These are phyloP conservation scores for Moesziomyces sp. DNA, from an alignment of 1,284 basidiomycete genomes.

Conservation along the genomic window DNA sequence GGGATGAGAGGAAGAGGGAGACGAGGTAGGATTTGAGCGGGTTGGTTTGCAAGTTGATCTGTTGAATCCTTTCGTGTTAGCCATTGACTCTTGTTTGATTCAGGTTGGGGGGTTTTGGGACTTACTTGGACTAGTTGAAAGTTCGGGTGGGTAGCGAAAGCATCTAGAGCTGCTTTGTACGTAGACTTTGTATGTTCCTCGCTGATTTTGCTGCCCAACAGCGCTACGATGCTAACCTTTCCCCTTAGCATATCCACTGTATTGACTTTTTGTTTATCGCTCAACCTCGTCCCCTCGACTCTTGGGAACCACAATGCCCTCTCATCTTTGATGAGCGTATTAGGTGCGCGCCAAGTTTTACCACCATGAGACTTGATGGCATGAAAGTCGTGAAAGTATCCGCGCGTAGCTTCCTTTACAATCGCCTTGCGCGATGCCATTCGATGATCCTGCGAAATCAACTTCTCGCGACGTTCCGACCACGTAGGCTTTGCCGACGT, in stretches of 20 bases:
- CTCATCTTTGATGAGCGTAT: slow-evolving; percentile 76
- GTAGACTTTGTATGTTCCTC: slow-evolving; percentile 84
- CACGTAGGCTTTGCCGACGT: slow-evolving; percentile 75
- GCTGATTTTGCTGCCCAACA: slow-evolving; percentile 84
- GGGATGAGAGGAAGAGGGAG: slow-evolving; percentile 79
- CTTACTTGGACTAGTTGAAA: slow-evolving; percentile 80
- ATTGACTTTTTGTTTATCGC: slow-evolving; percentile 75
- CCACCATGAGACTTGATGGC: slow-evolving; percentile 84
- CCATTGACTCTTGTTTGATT: too few relatives aligned
- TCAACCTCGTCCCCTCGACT: slow-evolving; percentile 78
- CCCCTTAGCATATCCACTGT: slow-evolving; percentile 82
- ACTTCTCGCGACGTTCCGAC: slow-evolving; percentile 77
- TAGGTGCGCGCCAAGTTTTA: slow-evolving; percentile 93
- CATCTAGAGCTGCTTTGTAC: slow-evolving; percentile 74
- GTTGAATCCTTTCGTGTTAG: not conserved
- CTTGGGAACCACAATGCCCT: slow-evolving; percentile 85
- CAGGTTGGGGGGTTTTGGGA: slow-evolving; percentile 3
- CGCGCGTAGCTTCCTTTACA: slow-evolving; percentile 84
- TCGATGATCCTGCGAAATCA: slow-evolving; percentile 73
- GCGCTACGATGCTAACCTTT: slow-evolving; percentile 80
- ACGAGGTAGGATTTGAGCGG: slow-evolving; percentile 88
- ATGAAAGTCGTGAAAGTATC: slow-evolving; percentile 91
- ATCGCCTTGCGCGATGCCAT: slow-evolving; percentile 52
- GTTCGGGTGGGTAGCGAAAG: slow-evolving; percentile 74
- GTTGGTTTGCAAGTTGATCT: slow-evolving; percentile 92